These are phyloP conservation scores for Alternaria dauci DNA, from an alignment of 2,329 filamentous ascomycete species.

Conservation along the genomic window DNA sequence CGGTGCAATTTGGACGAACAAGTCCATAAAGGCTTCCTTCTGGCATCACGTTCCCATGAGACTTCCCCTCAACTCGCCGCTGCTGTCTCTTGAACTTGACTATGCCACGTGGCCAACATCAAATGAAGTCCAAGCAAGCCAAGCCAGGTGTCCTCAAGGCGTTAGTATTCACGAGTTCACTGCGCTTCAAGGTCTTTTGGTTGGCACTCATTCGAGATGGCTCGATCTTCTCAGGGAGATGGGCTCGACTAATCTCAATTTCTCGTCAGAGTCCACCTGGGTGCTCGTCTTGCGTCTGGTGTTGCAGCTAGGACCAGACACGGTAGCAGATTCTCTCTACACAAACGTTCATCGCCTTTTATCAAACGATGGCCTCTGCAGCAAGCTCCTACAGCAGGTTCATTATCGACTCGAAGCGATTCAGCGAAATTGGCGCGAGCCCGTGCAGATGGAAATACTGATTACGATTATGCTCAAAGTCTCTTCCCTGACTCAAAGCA, in stretches of 20 bases:
- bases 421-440: conserved; percentile 66
- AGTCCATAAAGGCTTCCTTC: conserved; percentile 50
- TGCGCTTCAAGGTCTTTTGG: conserved; percentile 60
- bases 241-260: conserved; percentile 65
- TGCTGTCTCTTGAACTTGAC: conserved; percentile 3
- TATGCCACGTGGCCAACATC: conserved; percentile 58
- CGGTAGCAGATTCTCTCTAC: background rate
- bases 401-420: conserved; percentile 58
- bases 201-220: conserved; percentile 60
- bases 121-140: conserved; percentile 62
- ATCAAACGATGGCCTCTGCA: conserved; percentile 60
- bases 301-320: conserved; percentile 64
- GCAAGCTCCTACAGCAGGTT: conserved; percentile 59
- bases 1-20: conserved; percentile 52
- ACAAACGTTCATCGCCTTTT: conserved; percentile 62
- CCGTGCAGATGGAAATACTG: conserved; percentile 65
- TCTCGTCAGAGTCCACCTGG: conserved; percentile 63
- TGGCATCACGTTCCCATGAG: conserved; percentile 56
- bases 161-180: conserved; percentile 63
- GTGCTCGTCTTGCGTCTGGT: conserved; percentile 62
- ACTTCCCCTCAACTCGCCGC: conserved; percentile 52
- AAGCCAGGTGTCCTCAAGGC: conserved; percentile 57
- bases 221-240: conserved; percentile 60
- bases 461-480: conserved; percentile 61
- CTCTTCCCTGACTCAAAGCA: conserved; percentile 36